Base-by-base conservation (phyloP, 1,284 basidiomycete genomes). In the Leccinum solheimii region DNA sequence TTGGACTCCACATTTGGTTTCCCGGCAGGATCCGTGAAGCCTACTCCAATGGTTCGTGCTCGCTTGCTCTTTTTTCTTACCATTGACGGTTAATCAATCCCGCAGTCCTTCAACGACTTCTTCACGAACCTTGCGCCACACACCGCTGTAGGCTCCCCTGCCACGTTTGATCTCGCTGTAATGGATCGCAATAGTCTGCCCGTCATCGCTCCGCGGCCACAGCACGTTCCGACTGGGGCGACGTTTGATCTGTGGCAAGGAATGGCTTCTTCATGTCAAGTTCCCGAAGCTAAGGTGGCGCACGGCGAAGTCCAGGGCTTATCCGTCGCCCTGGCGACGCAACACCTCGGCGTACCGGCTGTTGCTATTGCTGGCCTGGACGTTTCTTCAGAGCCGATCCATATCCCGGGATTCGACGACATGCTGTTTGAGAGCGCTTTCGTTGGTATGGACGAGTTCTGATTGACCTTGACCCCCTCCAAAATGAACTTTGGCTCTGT, bases 141-240 rank as follows among this genome's bases (percentile, higher is more conserved):
- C 27, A 61, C 64, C 9, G 62, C 60, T 23, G 68, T 70, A 19
- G 64, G 16, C 1, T 53, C 58, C 1, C 21, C 67, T n/a, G 56
- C 61, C 19, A 58, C 72, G 16, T 64, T 71, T 40, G 64, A 65
- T 57, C 65, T 77, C 51, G 69, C 74, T 1, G 72, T 75, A 0
- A 64, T 75, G 54, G 78, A 76, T 56, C 67, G 64, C 27, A 34
- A 34, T 34, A 58, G 75, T n/a, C 67, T 82, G 0, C 71, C 74
- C 0, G 19, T 79, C 8, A 56, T 69, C 27, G 76, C 77, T 5
- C 75, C 78, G 1, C 70, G 71, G 45, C 74, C 77, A 0, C 76
- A 77, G 27, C 73, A 74, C 23, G 56, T 58, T 1, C 45, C 64
- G n/a, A 56, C 51, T 3, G 64, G 61, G 1, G 19, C 59, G 9